These are phyloP conservation scores for Grammothele lineata DNA, from an alignment of 768 basidiomycete species.

Conservation along the genomic window DNA sequence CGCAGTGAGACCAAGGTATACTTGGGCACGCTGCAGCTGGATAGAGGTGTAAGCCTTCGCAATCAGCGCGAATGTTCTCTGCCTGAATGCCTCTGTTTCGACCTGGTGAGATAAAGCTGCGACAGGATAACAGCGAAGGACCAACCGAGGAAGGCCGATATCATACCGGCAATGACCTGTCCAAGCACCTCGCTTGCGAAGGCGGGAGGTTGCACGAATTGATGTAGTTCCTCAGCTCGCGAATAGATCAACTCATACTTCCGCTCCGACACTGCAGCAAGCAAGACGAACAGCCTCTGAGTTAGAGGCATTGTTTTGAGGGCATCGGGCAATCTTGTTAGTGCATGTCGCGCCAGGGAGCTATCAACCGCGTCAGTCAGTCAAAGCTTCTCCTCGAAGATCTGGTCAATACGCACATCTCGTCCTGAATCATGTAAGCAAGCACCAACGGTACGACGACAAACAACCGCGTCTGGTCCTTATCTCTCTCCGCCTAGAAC, in stretches of 20 bases:
- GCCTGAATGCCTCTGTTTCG: constrained; percentile 52
- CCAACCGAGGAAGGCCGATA: constrained; percentile 51
- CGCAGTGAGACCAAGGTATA: constrained; percentile 47
- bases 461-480: constrained; percentile 34
- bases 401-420: constrained; percentile 43
- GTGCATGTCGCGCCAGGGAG: constrained; percentile 53
- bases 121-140: background rate
- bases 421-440: constrained; percentile 58
- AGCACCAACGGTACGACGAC: constrained; percentile 59
- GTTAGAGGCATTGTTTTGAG: constrained; percentile 41
- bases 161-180: constrained; percentile 40
- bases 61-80: constrained; percentile 49
- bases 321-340: constrained; percentile 50
- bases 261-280: constrained; percentile 49
- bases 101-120: background rate
- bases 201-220: constrained; percentile 38
- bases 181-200: constrained; percentile 45
- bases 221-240: constrained; percentile 39
- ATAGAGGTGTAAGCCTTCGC: constrained; percentile 65
- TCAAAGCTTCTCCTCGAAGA: background rate
- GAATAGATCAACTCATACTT: constrained; percentile 53
- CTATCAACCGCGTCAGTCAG: constrained; percentile 29
- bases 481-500: constrained; percentile 20
- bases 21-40: constrained; percentile 47
- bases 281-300: constrained; percentile 42